These are phyloP conservation scores for Leccinum rimulosum DNA, from an alignment of 768 basidiomycete genomes.

Conservation along the genomic window DNA sequence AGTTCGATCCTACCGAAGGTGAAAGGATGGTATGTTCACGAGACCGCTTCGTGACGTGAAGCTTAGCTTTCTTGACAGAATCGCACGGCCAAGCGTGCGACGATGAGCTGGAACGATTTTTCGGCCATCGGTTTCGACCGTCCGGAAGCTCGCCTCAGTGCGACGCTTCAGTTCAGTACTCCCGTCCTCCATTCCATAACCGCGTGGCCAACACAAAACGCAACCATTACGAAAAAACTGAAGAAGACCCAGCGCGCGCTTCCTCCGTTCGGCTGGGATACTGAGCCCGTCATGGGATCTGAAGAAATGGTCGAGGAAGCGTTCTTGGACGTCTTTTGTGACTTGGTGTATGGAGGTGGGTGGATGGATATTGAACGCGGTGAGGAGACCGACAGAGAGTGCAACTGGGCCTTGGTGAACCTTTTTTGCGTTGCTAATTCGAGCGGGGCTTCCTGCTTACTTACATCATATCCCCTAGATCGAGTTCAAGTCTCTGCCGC, in stretches of 20 bases:
- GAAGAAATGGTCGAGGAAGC: constrained; percentile 88
- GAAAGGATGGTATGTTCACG: constrained; percentile 55
- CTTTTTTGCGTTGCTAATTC: constrained; percentile 7
- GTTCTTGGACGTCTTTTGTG: constrained; percentile 85
- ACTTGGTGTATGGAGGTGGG: constrained; percentile 76
- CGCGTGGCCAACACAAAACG: constrained; percentile 71
- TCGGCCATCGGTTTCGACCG: constrained; percentile 80
- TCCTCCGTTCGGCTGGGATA: constrained; percentile 92
- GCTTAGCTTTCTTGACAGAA: constrained; percentile 41
- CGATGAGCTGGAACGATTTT: constrained; percentile 91
- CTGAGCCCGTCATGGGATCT: constrained; percentile 70
- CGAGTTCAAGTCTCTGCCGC: constrained; percentile 79
- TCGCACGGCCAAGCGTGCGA: constrained; percentile 70
- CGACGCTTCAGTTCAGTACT: constrained; percentile 77
- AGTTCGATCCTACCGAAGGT: constrained; percentile 91
- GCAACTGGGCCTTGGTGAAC: constrained; percentile 89
- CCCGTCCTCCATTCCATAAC: constrained; percentile 57
- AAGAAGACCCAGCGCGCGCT: constrained; percentile 74
- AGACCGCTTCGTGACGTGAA: background rate
- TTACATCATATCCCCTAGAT: constrained; percentile 49
- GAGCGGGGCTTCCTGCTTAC: constrained; percentile 1
- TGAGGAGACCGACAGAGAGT: constrained; percentile 76
- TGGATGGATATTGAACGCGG: constrained; percentile 79
- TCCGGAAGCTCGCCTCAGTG: constrained; percentile 67
- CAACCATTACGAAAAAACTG: constrained; percentile 72